phyloP scores from a whole-genome alignment of 2,329 filamentous ascomycete genomes.

The Mariannaea elegans region DNA sequence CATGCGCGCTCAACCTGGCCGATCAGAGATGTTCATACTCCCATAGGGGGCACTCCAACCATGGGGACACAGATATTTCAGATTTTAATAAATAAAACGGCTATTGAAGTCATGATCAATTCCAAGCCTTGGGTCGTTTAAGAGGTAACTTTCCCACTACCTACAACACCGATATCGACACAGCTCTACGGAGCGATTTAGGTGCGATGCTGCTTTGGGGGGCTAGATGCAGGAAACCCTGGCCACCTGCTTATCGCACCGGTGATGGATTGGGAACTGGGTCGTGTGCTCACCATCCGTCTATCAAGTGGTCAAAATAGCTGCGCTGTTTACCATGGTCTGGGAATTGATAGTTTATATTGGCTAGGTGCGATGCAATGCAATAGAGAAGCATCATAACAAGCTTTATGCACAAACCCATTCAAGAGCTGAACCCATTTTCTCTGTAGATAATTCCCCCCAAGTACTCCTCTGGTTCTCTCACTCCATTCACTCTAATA shows the following conservation, averaged over 20 bases:
- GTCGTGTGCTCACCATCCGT: slow-evolving; percentile 27
- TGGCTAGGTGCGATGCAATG: no score
- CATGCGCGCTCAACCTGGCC: neutral
- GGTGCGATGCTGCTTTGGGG: no score
- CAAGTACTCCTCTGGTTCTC: no score
- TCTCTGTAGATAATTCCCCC: no score
- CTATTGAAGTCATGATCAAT: no score
- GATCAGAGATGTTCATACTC: slow-evolving; percentile 10
- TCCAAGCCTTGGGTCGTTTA: no score
- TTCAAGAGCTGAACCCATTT: no score
- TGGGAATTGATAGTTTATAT: neutral
- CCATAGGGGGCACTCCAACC: slow-evolving; percentile 3
- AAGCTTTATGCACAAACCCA: neutral
- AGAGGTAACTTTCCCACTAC: no score
- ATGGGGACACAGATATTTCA: neutral
- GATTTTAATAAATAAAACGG: no score
- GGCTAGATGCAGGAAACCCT: neutral
- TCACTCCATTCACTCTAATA: no score
- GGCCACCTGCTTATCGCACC: slow-evolving; percentile 15
- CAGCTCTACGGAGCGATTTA: no score
- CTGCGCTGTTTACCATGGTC: neutral
- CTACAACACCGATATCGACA: no score
- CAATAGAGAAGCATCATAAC: neutral
- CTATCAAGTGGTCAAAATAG: neutral
- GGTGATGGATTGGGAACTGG: slow-evolving; percentile 34